Evolutionary conservation across 2,329 filamentous ascomycete species (phyloP), one percentile per base, ranked within the genome.

Genomic region (Camillea tinctor): DNA sequence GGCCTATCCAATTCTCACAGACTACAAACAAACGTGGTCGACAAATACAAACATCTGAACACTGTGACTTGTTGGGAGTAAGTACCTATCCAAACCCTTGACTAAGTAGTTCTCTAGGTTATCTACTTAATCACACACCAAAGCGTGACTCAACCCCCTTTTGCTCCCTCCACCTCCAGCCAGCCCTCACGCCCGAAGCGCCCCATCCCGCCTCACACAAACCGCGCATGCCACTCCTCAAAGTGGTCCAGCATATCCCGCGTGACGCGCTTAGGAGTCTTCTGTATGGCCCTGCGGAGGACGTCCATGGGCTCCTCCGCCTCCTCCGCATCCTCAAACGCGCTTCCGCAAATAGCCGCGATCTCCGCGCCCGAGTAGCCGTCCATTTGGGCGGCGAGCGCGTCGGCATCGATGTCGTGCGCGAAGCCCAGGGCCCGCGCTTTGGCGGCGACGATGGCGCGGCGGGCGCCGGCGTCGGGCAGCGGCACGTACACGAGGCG

Each of bases 341-440:
- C 74, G 55, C 77, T 71, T 4, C 78, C 75, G 66, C 82, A 84
- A 3, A 85, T 80, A 4, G 78, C 79, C 59, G 80, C 77, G 61
- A 97, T 85, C 75, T 97, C 94, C 0, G 93, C 93, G 2, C 93
- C 93, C 1, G 92, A 95, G 73, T 91, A 92, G 0, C 92, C 92
- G 7, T 93, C 88, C 0, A 90, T 90, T 52, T 78, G 74, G 17
- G 73, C 70, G 4, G 91, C 90, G 26, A 96, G 76, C 54, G 80
- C 77, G 0, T 81, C 76, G 8, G 92, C 74, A 69, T 92, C 85
- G 15, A 96, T 84, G 57, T 91, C 88, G 0, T 78, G 71, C 1
- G 76, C 74, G 52, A 92, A 78, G 21, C 83, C 79, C 55, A 90
- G 82, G 58, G 83, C 85, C 24, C 80, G 78, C 1, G 88, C 84